Conservation (phyloP, 805 yeast genomes). For the Huiozyma naganishii region DNA sequence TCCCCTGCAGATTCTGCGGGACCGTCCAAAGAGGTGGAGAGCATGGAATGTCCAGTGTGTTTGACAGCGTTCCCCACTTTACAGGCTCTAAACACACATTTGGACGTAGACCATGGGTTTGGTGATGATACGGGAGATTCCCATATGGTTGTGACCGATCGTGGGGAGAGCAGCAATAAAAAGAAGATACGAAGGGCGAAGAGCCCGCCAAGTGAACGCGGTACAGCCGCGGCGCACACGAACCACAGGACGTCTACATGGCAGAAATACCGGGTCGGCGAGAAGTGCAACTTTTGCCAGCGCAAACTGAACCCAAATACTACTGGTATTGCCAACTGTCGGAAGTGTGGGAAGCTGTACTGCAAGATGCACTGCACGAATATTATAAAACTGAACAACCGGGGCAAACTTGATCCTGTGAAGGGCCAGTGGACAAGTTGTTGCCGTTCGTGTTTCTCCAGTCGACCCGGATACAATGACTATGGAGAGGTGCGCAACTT, state of each 20-base stretch:
- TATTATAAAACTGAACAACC: constrained; percentile 38
- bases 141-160: too few relatives aligned
- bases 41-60: constrained; percentile 57
- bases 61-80: constrained; percentile 44
- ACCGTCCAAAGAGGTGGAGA: background rate
- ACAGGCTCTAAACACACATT: constrained; percentile 50
- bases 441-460: constrained; percentile 50
- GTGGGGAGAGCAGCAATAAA: too few relatives aligned
- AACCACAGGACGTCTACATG: constrained; percentile 6
- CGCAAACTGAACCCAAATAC: constrained; percentile 43
- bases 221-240: too few relatives aligned
- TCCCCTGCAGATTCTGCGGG: too few relatives aligned
- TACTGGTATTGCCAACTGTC: constrained; percentile 43
- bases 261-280: constrained; percentile 4
- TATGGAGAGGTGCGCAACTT: constrained; percentile 37
- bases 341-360: constrained; percentile 63
- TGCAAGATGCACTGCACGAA: constrained; percentile 56
- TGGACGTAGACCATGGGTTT: constrained; percentile 55
- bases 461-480: constrained; percentile 43
- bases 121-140: constrained; percentile 10
- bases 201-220: too few relatives aligned
- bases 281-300: constrained; percentile 32
- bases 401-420: constrained; percentile 45
- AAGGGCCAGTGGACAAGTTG: constrained; percentile 48
- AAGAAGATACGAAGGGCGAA: too few relatives aligned